Evolutionary conservation across 169 alveolate genomes (phyloP), one percentile per base, ranked within the genome.

Genomic region (Pseudocohnilembus persalinus): DNA sequence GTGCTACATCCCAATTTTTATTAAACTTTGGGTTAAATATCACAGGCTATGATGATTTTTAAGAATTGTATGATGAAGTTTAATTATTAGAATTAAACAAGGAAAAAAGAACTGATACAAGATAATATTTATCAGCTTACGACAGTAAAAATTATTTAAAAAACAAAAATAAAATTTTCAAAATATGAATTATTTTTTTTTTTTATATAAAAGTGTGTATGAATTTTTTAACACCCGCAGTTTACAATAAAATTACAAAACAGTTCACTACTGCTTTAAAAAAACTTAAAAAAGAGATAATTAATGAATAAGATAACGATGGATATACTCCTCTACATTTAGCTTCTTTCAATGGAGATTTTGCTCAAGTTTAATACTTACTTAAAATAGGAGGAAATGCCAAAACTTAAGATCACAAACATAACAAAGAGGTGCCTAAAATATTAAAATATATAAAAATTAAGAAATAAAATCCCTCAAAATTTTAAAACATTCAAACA

Each of bases 281-380:
- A 34, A 72, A 81, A 0, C 33, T 94, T 35, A 32, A 90, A 78
- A 83, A 85, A 49, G 93, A 94, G 68, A 82, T 90, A 31, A 90
- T 93, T n/a, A 89, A 94, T 78, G 49, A 76, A 26, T 88, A 92
- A 86, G 97, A 94, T 83, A 74, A 78, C 30, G 92, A 94, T 77
- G 95, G 93, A 27, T 93, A 94, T 81, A 83, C 96, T 29, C 96
- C 96, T 73, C 88, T 94, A 31, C 97, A 94, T 81, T 90, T 94
- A 28, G 94, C 95, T 29, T 88, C 95, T 1, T 91, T 90, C 79
- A 85, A 82, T 83, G 97, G 97, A 25, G 96, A 94, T 83, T 94
- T 90, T 83, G 90, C 88, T 63, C 88, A 86, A 28, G 88, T 91
- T 4, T 76, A 93, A 72, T 82, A 83, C 31, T 78, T 84, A 29